Base-by-base conservation (phyloP, 352 stramenopile species). In the Phytophthora pinifolia region DNA sequence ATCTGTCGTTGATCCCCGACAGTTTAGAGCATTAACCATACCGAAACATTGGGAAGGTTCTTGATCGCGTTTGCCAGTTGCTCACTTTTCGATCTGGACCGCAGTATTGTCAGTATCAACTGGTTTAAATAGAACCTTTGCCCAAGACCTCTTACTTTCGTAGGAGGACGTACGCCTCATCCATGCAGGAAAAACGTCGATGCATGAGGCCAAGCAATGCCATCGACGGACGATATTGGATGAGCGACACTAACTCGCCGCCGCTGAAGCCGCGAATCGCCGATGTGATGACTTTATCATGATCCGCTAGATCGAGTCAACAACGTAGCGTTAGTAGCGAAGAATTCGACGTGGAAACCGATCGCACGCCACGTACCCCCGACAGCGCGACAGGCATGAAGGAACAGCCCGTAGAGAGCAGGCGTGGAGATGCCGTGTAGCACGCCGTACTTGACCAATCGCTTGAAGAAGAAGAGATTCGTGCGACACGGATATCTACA, bases 231-330 rank as follows among this genome's bases (percentile, higher is more conserved):
- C 83, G 80, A 30, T 82, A 77, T 39, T 86, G 82, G 32, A 94
- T 87, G 9, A 88, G 59, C 33, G 76, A 83, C 32, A 94, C 78
- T 15, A 94, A 60, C 18, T 94, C 84, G 8, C 77, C 75, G 8
- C 84, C 84, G 32, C 71, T 84, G 50, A 94, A 94, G 31, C 84
- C 84, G 32, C 84, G 82, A 54, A 89, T 91, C 32, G 81, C 82
- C 1, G 76, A 81, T n/a, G 83, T 91, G 50, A 94, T 90, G 6
- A 94, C 67, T 50, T 86, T 77, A 57, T 92, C 79, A 34, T 91
- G 79, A 48, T 89, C 66, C 3, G 74, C 84, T 92, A 54, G 25
- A 63, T 42, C 6, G 29, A 41, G 13, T 39, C 29, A 49, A 27
- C 9, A 57, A 0, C 18, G 22, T 9, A 18, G 41, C 27, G 20